phyloP scores from a whole-genome alignment of 2,329 filamentous ascomycete species.

The Cladosporium austrohemisphaericum region DNA sequence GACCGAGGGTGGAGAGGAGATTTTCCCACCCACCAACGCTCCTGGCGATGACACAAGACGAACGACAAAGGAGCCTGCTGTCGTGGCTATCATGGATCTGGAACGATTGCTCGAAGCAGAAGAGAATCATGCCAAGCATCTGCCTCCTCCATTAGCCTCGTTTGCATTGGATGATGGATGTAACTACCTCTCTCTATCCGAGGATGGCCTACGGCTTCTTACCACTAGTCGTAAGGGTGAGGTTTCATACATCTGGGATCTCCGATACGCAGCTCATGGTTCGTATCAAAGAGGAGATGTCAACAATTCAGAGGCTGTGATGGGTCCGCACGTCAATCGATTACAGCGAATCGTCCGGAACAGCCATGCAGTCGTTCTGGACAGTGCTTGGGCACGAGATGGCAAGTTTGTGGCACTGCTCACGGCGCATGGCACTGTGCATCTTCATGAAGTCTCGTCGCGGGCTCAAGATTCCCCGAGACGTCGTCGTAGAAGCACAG shows the following conservation, averaged over 20 bases:
- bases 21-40: constrained; percentile 73
- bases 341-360: constrained; percentile 85
- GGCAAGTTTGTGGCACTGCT: constrained; percentile 83
- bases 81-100: constrained; percentile 72
- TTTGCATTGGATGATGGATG: constrained; percentile 71
- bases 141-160: constrained; percentile 61
- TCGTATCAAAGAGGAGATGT: constrained; percentile 21
- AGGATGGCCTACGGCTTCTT: constrained; percentile 68
- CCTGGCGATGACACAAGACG: constrained; percentile 52
- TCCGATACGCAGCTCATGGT: constrained; percentile 57
- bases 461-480: constrained; percentile 18
- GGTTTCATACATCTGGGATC: constrained; percentile 75
- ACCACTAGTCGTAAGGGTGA: constrained; percentile 82
- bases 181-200: constrained; percentile 76
- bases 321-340: constrained; percentile 63
- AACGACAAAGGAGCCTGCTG: constrained; percentile 61
- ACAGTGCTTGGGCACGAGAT: constrained; percentile 81
- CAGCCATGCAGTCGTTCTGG: constrained; percentile 85
- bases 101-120: constrained; percentile 52
- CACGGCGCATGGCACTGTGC: constrained; percentile 91
- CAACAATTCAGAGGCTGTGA: constrained; percentile 20
- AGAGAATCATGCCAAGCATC: constrained; percentile 48
- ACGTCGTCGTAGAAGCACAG: constrained; percentile 24
- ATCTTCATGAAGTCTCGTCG: constrained; percentile 77
- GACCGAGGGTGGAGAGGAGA: constrained; percentile 4